phyloP scores from a whole-genome alignment of 306 rosid genomes.

The Citrullus colocynthis region DNA sequence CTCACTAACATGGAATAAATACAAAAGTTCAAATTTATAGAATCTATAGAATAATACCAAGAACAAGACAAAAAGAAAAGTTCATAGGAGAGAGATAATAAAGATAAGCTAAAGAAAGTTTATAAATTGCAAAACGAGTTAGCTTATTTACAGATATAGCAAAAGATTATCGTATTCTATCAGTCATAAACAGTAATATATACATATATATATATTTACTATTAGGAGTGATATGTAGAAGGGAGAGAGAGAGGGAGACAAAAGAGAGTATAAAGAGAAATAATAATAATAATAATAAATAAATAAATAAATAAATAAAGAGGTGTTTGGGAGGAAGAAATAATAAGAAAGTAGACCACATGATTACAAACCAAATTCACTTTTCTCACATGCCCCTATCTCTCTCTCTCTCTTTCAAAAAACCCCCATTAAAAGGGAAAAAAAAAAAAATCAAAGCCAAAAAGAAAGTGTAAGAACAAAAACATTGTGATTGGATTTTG shows the following conservation, averaged over 20 bases:
- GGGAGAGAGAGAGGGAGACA: neutral
- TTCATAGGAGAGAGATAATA: neutral
- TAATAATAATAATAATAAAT: no score
- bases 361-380: slow-evolving; percentile 88
- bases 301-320: neutral
- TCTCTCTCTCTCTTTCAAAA: neutral
- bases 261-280: slow-evolving; percentile 2
- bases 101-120: neutral
- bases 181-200: no score
- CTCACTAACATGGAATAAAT: neutral
- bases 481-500: neutral
- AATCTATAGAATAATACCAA: neutral
- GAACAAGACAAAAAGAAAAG: neutral
- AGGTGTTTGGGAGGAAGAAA: slow-evolving; percentile 16
- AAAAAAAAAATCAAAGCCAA: neutral
- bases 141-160: no score
- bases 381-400: slow-evolving; percentile 79
- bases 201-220: no score
- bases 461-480: neutral
- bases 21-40: neutral
- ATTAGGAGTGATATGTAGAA: neutral
- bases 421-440: neutral
- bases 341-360: slow-evolving; percentile 70
- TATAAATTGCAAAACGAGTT: no score
- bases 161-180: no score